Evolutionary conservation across 1,139 yeast genomes (phyloP), one percentile per base, ranked within the genome.

Genomic region (Spathaspora sp.): DNA sequence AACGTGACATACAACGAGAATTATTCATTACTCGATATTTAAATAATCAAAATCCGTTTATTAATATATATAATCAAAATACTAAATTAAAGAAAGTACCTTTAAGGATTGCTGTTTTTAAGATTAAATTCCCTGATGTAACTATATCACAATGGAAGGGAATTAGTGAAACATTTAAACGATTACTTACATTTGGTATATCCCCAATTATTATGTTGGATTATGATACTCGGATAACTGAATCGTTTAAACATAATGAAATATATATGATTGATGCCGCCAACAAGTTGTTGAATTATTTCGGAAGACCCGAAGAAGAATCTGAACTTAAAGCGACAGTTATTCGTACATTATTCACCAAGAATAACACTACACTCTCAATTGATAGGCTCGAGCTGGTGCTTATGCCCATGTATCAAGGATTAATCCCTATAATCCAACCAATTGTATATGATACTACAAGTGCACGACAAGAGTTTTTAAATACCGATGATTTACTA

Each of bases 401-500:
- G 2, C 55, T 75, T 20, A 64, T 73, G 7, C 80, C 80, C 0
- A 48, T 74, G 38, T 72, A 71, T 53, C 80, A 75, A 50, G 71
- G 70, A 3, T 63, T 67, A 10, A 74, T 85, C 1, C 93, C 95
- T 0, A 72, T 86, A 1, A 64, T 86, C 6, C 77, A 78, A 42
- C 91, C 91, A 0, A 62, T 82, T 17, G 78, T 77, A 1, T 81
- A 74, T 50, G 74, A 78, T 51, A 47, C 67, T 1, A 56, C 51
- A 1, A 61, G 74, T 1, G 57, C 64, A 2, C 38, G 43, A 13
- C 76, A 72, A 47, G 61, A 59, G 39, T 60, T 70, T 42, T 52
- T 64, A 3, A 64, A 70, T 7, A 66, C 75, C 16, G 74, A 74
- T 42, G 57, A 59, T 7, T 57, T 73, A 11, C 50, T 73, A 24